phyloP scores from a whole-genome alignment of 495 filamentous ascomycete species.

The Penicillium maclennaniae region DNA sequence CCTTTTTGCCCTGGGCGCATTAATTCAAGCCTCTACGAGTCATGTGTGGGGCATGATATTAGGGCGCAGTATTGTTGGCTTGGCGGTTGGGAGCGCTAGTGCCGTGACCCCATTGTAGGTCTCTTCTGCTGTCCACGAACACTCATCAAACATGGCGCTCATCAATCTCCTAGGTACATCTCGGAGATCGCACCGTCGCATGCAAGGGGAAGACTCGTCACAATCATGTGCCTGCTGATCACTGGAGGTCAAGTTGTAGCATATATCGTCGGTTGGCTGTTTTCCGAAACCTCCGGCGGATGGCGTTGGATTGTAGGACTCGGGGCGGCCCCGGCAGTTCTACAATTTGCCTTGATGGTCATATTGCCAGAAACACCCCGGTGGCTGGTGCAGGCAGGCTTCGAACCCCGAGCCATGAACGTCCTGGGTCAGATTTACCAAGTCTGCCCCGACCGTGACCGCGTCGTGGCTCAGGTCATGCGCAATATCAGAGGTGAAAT shows the following conservation, averaged over 20 bases:
- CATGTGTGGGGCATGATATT: slow-evolving; percentile 68
- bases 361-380: slow-evolving; percentile 81
- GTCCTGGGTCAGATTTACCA: slow-evolving; percentile 66
- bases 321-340: slow-evolving; percentile 69
- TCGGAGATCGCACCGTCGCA: slow-evolving; percentile 76
- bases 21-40: slow-evolving; percentile 62
- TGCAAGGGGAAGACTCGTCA: slow-evolving; percentile 72
- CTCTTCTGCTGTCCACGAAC: neutral
- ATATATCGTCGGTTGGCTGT: slow-evolving; percentile 71
- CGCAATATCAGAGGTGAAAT: slow-evolving; percentile 67
- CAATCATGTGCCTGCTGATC: slow-evolving; percentile 73
- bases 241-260: slow-evolving; percentile 83
- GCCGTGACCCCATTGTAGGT: slow-evolving; percentile 73
- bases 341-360: slow-evolving; percentile 63
- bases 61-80: slow-evolving; percentile 76
- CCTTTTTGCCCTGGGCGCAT: slow-evolving; percentile 71
- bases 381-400: slow-evolving; percentile 72
- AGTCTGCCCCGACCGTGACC: slow-evolving; percentile 36
- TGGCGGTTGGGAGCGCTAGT: slow-evolving; percentile 78
- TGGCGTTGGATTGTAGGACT: slow-evolving; percentile 93
- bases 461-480: slow-evolving; percentile 53
- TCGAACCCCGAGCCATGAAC: slow-evolving; percentile 52
- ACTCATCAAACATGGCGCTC: neutral
- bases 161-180: slow-evolving; percentile 55
- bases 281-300: slow-evolving; percentile 55